These are phyloP conservation scores for Evansstolkia leycettana DNA, from an alignment of 495 filamentous ascomycete species.

Conservation along the genomic window DNA sequence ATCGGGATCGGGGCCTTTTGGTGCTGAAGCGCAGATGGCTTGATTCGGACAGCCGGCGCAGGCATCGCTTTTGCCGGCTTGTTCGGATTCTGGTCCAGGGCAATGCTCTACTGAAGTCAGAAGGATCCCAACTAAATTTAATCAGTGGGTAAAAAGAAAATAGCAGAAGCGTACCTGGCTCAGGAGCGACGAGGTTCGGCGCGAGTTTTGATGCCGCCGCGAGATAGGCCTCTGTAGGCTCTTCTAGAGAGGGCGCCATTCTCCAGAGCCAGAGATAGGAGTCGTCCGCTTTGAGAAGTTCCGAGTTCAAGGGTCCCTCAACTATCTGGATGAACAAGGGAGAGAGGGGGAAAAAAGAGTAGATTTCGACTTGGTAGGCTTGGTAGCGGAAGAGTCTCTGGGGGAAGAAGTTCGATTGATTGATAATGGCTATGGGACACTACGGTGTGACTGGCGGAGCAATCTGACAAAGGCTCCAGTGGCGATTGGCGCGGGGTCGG, in stretches of 20 bases:
- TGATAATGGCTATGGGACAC: conserved; percentile 24
- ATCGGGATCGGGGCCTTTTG: conserved; percentile 94
- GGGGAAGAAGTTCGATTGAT: conserved; percentile 15
- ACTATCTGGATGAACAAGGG: too few relatives aligned
- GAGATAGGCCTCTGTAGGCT: conserved; percentile 51
- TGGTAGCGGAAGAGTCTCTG: too few relatives aligned
- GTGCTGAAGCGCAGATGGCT: conserved; percentile 81
- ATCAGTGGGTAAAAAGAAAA: not conserved
- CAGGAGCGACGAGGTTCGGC: conserved; percentile 79
- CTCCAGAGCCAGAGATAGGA: not conserved
- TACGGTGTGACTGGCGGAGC: too few relatives aligned
- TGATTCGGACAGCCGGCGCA: conserved; percentile 95
- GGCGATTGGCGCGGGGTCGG: conserved; percentile 20
- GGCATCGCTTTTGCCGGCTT: conserved; percentile 74
- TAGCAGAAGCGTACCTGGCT: conserved; percentile 47
- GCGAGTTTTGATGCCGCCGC: conserved; percentile 54
- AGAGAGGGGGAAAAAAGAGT: too few relatives aligned
- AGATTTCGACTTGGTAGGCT: too few relatives aligned
- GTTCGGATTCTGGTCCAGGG: conserved; percentile 79
- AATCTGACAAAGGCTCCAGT: conserved; percentile 24
- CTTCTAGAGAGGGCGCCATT: conserved; percentile 65
- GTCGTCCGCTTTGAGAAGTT: too few relatives aligned
- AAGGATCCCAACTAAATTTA: not conserved
- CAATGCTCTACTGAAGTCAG: conserved; percentile 56
- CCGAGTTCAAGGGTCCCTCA: too few relatives aligned